Evolutionary conservation across 768 basidiomycete genomes (phyloP), one percentile per base, ranked within the genome.

Genomic region (Mycena galopus): DNA sequence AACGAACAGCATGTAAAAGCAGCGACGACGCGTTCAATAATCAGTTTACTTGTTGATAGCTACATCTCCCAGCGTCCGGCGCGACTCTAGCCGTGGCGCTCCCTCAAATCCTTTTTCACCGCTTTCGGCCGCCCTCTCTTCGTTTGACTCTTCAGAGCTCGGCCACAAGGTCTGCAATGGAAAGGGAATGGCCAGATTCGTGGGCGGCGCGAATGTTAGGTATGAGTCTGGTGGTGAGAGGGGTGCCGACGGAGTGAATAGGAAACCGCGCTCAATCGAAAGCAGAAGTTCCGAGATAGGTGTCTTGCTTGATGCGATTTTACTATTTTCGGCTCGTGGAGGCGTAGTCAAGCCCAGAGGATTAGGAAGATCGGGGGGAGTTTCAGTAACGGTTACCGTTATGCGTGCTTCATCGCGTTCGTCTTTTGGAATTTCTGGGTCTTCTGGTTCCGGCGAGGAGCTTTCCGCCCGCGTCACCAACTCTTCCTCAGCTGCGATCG

Each of bases 191-290:
- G 62, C 47, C 44, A 71, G 51, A 61, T 71, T 65, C 59, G 58
- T 44, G 16, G 65, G 19, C 42, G 68, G 37, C 21, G 47, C 64
- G 35, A 66, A 60, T 12, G 51, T 44, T 51, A 80, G 65, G 71
- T 90, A 88, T 33, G 85, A 82, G 66, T 87, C 83, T 29, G 88
- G 87, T 21, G 90, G 90, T 2, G 91, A 90, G 42, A 92, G 83
- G 2, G 91, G 90, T 1, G 88, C 86, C n/a, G 83, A 84, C 19
- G 91, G 92, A 4, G 91, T 90, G 74, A 89, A 86, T n/a, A 91
- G 79, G 79, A 93, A 93, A 35, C 92, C 92, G 19, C 86, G 87
- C 73, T 93, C 87, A 66, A 93, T 93, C 3, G 91, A 88, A 19
- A 85, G 83, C 55, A 91, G 81, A 33, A 93, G 85, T 11, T 88